Evolutionary conservation across 495 filamentous ascomycete species (phyloP), one percentile per base, ranked within the genome.

Genomic region (Penicillium lividum): DNA sequence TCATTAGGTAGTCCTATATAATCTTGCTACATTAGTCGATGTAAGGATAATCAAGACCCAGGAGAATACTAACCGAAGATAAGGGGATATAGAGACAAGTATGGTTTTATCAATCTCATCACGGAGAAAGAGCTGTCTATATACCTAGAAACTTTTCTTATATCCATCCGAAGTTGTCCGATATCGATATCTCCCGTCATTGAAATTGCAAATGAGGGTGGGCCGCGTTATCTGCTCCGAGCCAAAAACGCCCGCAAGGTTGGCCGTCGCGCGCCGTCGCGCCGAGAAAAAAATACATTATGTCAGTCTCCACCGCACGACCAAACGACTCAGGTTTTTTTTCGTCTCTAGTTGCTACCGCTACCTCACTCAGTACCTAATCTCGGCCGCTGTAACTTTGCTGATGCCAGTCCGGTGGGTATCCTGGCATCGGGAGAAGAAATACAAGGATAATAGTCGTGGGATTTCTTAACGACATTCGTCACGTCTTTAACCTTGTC

Each of bases 101-200:
- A 11, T 11, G 13, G 33, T 11, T 11, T 11, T 11, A 11, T 13
- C 3, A 3, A 36, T 13, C 9, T 36, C 33, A 13, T 36, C 33
- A 1, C 13, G 8, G 9, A 36, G 10, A 36, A 11, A 36, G 8
- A 36, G 33, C 4, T 3, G 9, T 36, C 10, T 36, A 11, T 36
- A 36, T 36, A 9, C 1, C 13, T 36, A 9, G 0, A 36, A 33
- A 36, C 10, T 11, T 9, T 36, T 3, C 0, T 36, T 36, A 9
- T 11, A 5, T 45, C 43, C 18, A 3, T 22, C 43, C 25, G 43
- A 45, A 18, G n/a, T 45, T 45, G n/a, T 45, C 43, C 25, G 43
- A 45, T 45, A 45, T 45, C 43, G n/a, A 22, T 45, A 45, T 45
- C 25, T 45, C 43, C n/a, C n/a, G 43, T 45, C 43, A 45, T 45